phyloP scores from a whole-genome alignment of 225 moss, liverwort and hornwort genomes.

The Physcomitrium patens region DNA sequence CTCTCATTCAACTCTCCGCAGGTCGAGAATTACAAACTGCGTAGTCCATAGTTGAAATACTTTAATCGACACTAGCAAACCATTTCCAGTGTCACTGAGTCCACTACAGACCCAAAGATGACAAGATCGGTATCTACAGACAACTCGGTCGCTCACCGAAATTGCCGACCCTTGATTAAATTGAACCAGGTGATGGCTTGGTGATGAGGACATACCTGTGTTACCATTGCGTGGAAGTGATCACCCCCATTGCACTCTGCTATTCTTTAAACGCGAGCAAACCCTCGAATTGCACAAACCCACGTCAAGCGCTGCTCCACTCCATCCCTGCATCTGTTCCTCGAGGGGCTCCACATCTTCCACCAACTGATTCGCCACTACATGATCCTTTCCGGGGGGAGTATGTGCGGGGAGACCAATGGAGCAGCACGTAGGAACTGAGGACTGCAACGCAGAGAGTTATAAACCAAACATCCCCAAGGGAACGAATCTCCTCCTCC shows the following conservation, averaged over 20 bases:
- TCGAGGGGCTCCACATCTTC: background rate
- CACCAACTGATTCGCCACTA: background rate
- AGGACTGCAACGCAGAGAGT: background rate
- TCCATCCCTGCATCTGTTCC: constrained; percentile 2
- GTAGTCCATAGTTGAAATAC: background rate
- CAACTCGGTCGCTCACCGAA: background rate
- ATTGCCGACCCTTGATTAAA: background rate
- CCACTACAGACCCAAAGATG: background rate
- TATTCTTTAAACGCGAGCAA: background rate
- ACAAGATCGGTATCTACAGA: background rate
- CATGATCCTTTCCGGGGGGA: background rate
- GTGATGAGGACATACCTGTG: constrained; percentile 20
- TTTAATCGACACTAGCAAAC: background rate
- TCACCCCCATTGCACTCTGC: background rate
- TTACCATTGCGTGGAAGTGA: background rate
- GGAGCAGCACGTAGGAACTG: background rate
- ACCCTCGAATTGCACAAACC: background rate
- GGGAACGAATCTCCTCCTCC: constrained; percentile 1
- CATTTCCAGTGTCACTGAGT: background rate
- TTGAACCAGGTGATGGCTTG: background rate
- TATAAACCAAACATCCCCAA: constrained; percentile 7
- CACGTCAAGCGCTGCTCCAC: background rate
- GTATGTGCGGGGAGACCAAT: background rate
- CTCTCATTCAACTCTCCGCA: too few relatives aligned
- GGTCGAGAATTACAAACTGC: background rate